A percentile compares a stretch with the other conserved stretches of the same genome.
These are phyloP conservation scores for Elaeagnus macrophylla DNA, from an alignment of 306 rosid genomes.

Conservation along the genomic window DNA sequence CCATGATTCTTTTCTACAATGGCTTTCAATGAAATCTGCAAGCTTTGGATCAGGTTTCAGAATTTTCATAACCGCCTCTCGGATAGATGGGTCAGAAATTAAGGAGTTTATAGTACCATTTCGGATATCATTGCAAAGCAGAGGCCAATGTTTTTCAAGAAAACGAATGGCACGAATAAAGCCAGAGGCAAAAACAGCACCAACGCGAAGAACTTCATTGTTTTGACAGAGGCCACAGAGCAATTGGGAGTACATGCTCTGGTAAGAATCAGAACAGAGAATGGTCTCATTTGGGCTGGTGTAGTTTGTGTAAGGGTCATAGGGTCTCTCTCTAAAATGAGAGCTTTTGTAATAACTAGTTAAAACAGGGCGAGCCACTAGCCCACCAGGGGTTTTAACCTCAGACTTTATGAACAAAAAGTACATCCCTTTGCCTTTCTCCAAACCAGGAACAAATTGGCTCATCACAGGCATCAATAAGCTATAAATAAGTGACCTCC, in stretches of 20 bases:
- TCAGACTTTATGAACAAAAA: constrained; percentile 73
- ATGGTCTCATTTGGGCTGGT: constrained; percentile 81
- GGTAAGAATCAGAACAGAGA: constrained; percentile 75
- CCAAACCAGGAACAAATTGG: constrained; percentile 47
- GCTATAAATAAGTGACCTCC: constrained; percentile 48
- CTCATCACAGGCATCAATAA: constrained; percentile 74
- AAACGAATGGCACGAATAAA: constrained; percentile 70
- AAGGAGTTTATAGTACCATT: constrained; percentile 41
- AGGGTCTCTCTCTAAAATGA: constrained; percentile 47
- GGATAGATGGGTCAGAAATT: constrained; percentile 38
- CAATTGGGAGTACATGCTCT: constrained; percentile 84
- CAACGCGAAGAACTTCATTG: constrained; percentile 60
- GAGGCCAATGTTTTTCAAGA: constrained; percentile 57
- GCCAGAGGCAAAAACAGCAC: constrained; percentile 80
- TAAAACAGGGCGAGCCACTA: constrained; percentile 69
- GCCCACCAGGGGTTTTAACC: constrained; percentile 66
- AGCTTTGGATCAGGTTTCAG: constrained; percentile 46
- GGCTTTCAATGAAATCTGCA: constrained; percentile 44
- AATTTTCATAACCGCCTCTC: constrained; percentile 44
- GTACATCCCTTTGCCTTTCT: constrained; percentile 93
- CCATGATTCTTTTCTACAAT: constrained; percentile 56
- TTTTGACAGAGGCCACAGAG: constrained; percentile 73
- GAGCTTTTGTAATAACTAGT: constrained; percentile 75
- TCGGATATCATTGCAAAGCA: constrained; percentile 57
- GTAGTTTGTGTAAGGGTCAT: constrained; percentile 76